phyloP scores from a whole-genome alignment of 306 rosid genomes.

The Mimosa pudica region DNA sequence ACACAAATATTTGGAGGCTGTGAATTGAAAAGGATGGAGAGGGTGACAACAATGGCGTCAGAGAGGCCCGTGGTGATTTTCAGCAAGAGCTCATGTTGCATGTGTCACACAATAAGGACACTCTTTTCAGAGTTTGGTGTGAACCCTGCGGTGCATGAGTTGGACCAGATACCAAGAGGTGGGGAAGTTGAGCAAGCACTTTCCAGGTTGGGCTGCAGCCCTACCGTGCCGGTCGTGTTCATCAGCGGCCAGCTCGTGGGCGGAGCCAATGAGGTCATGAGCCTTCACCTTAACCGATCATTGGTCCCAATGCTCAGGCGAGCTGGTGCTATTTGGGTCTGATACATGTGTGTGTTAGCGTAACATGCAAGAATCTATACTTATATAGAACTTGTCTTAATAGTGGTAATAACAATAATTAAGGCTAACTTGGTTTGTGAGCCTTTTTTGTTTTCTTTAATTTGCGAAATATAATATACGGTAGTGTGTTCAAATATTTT shows the following conservation, averaged over 20 bases:
- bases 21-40: conserved; percentile 53
- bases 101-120: conserved; percentile 82
- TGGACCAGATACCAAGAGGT: conserved; percentile 81
- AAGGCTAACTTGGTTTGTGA: conserved; percentile 25
- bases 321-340: conserved; percentile 91
- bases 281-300: conserved; percentile 78
- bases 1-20: background rate
- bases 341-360: conserved; percentile 3
- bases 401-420: conserved; percentile 22
- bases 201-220: conserved; percentile 67
- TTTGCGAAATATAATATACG: background rate
- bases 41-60: conserved; percentile 63
- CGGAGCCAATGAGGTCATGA: conserved; percentile 90
- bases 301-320: conserved; percentile 81
- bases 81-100: conserved; percentile 85
- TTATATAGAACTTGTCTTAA: conserved; percentile 9
- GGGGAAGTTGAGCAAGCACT: conserved; percentile 95
- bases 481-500: background rate
- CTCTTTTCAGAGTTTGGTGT: conserved; percentile 80
- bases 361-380: background rate
- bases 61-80: conserved; percentile 93
- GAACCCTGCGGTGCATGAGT: conserved; percentile 77
- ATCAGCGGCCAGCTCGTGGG: conserved; percentile 84
- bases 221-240: conserved; percentile 86
- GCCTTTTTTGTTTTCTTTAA: background rate